Conservation (phyloP, 1,139 yeast species). For the Geotrichum carabidarum region DNA sequence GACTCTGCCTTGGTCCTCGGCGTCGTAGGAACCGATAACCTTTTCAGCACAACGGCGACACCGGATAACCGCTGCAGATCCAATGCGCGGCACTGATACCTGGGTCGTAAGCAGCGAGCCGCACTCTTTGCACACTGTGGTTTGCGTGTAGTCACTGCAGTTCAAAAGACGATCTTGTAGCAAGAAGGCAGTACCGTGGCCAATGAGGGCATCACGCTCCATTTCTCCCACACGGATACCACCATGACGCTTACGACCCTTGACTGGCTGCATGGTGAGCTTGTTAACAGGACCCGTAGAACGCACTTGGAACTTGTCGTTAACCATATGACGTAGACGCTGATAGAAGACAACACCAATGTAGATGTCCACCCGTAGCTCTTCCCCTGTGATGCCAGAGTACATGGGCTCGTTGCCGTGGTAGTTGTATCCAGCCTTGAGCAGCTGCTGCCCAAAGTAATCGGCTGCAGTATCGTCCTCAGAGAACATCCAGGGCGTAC, state of each 20-base stretch:
- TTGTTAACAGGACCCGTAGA: constrained; percentile 98
- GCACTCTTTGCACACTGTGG: constrained; percentile 84
- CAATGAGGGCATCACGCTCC: constrained; percentile 99
- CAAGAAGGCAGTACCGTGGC: constrained; percentile 97
- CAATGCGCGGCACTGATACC: constrained; percentile 84
- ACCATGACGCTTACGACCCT: constrained; percentile 98
- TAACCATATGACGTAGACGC: constrained; percentile 98
- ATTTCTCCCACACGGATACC: constrained; percentile 99
- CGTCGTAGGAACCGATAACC: constrained; percentile 41
- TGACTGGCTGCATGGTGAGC: constrained; percentile 97
- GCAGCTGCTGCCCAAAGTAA: constrained; percentile 89
- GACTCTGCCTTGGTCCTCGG: constrained; percentile 65
- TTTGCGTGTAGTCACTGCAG: constrained; percentile 92
- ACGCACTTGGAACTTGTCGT: constrained; percentile 98
- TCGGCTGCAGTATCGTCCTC: constrained; percentile 96
- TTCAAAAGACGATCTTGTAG: constrained; percentile 92
- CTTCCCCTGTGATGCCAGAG: constrained; percentile 98
- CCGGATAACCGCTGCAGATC: constrained; percentile 68
- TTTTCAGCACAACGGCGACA: constrained; percentile 88
- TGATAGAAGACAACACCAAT: constrained; percentile 96
- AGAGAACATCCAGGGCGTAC: constrained; percentile 92
- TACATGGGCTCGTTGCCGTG: constrained; percentile 99
- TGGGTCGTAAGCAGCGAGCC: constrained; percentile 90
- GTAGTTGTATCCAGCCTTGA: constrained; percentile 85
- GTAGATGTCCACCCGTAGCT: constrained; percentile 89